Base-by-base conservation (phyloP, 1,284 basidiomycete species). In the Porphyrellus sp. region DNA sequence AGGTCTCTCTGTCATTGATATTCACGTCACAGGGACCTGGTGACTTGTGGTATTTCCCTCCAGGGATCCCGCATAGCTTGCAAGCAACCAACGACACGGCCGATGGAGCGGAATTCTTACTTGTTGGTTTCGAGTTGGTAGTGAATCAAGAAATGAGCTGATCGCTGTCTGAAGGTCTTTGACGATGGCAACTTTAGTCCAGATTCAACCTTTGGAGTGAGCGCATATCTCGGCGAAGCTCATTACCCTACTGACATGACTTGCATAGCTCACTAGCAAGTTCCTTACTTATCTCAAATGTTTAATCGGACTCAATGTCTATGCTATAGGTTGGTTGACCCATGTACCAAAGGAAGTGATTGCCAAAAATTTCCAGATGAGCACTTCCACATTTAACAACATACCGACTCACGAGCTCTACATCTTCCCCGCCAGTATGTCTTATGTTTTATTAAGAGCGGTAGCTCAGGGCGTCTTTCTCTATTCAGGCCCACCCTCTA, bases 1-100 rank as follows among this genome's bases (percentile, higher is more conserved):
- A 12, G 1, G 11, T 39, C 5, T 13, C 8, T 1, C 33, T 15
- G 18, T 33, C 27, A 18, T 34, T 37, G 23, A 47, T 4, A 23
- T 16, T 45, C 70, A 60, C 62, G 16, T n/a, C n/a, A 20, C 8
- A 59, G 59, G 59, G 57, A 2, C 59, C 59, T 44, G 77, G 76
- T 25, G 79, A 80, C 53, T 55, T 81, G 11, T 81, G 80, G 81
- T 82, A 79, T 62, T 82, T 82, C 63, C 79, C 80, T 1, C 61
- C 78, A 6, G 79, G 80, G 1, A 52, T 55, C 24, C 64, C 62
- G 0, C 65, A 67, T 30, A 68, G 56, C 12, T 65, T 85, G 31
- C 82, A 83, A 64, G 80, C 77, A 13, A 76, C 74, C 42, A 70
- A 72, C 27, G 70, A 69, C 5, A 68, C 68, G 15, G 59, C 63